Evolutionary conservation across 228 moss, liverwort and hornwort genomes (phyloP).

Genomic region (Sphagnum magellanicum): DNA sequence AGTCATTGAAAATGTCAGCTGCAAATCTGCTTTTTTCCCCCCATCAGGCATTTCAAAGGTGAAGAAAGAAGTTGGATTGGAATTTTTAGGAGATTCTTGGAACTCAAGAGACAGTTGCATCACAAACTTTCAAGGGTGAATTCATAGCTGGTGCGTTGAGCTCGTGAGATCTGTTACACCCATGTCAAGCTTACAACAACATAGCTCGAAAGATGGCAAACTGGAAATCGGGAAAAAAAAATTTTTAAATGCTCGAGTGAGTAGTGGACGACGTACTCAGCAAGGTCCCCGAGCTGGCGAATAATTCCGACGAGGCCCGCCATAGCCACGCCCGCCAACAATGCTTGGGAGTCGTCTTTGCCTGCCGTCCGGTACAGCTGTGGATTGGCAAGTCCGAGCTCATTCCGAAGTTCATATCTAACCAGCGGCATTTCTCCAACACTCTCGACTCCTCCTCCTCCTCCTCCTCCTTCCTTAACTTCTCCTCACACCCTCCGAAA

Average conservation of each 20-base stretch:
- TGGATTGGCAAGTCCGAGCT: slow-evolving; percentile 46
- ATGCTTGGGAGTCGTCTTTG: slow-evolving; percentile 45
- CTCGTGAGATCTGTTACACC: too few species aligned
- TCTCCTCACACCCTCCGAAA: too few species aligned
- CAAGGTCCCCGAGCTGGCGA: slow-evolving; percentile 50
- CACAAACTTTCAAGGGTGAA: not conserved
- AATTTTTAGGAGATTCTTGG: too few species aligned
- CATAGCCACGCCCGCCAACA: slow-evolving; percentile 53
- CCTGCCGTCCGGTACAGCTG: slow-evolving; percentile 40
- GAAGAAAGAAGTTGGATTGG: too few species aligned
- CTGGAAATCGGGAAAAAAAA: too few species aligned
- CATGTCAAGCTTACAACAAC: too few species aligned
- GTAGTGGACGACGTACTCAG: slow-evolving; percentile 24
- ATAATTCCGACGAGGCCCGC: slow-evolving; percentile 49
- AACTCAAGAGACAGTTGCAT: too few species aligned
- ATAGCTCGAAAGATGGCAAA: too few species aligned
- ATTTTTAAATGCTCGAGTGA: not conserved
- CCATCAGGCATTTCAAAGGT: not conserved
- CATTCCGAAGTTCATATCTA: slow-evolving; percentile 47
- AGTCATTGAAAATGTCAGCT: slow-evolving; percentile 60
- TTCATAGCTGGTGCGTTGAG: not conserved
- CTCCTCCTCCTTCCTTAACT: not conserved
- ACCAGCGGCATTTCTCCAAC: slow-evolving; percentile 31
- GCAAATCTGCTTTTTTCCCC: slow-evolving; percentile 38
- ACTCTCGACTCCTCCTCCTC: too few species aligned